These are phyloP conservation scores for Trichoderma orchidacearum DNA, from an alignment of 495 filamentous ascomycete genomes.

Conservation along the genomic window DNA sequence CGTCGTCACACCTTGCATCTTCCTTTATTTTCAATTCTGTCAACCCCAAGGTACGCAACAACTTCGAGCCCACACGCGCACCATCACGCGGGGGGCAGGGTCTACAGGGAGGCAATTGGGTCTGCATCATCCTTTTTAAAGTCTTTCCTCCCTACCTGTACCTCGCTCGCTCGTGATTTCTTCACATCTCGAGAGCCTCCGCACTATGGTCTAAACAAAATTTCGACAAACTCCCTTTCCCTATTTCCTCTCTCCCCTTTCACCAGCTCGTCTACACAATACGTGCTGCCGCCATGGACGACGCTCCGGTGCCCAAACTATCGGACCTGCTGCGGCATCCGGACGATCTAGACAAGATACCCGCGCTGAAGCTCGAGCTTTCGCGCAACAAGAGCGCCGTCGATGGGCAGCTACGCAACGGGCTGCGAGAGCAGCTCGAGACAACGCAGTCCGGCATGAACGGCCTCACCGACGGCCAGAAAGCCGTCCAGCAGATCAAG, in stretches of 20 bases:
- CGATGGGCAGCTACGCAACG: conserved; percentile 76
- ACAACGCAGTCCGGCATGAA: conserved; percentile 85
- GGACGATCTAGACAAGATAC: conserved; percentile 92
- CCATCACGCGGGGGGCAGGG: background rate
- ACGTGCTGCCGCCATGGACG: conserved; percentile 10
- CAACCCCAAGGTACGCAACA: background rate
- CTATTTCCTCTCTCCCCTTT: background rate
- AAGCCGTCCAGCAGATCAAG: conserved; percentile 75
- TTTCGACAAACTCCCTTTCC: background rate
- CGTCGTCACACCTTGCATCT: background rate
- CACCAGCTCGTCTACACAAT: background rate
- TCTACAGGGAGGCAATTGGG: background rate
- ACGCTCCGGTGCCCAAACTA: conserved; percentile 50
- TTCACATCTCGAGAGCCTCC: background rate
- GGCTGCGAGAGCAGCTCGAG: conserved; percentile 80
- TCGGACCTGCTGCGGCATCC: conserved; percentile 58
- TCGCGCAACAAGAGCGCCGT: conserved; percentile 83
- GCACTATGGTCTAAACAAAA: background rate
- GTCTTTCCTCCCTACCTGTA: background rate
- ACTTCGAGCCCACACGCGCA: background rate
- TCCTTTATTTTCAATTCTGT: background rate
- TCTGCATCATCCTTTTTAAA: too few species aligned
- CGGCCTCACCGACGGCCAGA: conserved; percentile 72
- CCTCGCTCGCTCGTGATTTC: background rate
- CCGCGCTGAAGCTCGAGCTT: conserved; percentile 81